A percentile compares a stretch with the other conserved stretches of the same genome.
Evolutionary conservation across 75 land plant species (phyloP).

Genomic region (Azolla pinnata): DNA sequence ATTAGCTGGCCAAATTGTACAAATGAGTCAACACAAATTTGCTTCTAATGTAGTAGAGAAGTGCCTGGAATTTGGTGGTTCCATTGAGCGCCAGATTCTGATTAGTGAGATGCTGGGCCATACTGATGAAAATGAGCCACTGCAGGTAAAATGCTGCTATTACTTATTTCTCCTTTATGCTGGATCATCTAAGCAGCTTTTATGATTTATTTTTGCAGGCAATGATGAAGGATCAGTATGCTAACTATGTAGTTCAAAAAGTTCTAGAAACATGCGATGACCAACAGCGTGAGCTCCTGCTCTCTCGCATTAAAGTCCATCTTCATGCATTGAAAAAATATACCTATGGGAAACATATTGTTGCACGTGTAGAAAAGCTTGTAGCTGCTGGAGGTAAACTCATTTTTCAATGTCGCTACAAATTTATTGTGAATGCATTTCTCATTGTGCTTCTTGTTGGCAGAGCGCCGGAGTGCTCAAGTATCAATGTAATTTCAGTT

Average conservation of each 20-base stretch:
- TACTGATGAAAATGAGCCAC: slow-evolving; percentile 72
- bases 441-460: no score
- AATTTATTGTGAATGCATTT: not conserved
- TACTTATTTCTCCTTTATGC: no score
- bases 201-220: slow-evolving; percentile 35
- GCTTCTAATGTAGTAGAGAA: slow-evolving; percentile 99
- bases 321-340: slow-evolving; percentile 76
- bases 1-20: slow-evolving; percentile 82
- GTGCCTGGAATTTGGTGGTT: slow-evolving; percentile 79
- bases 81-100: slow-evolving; percentile 54
- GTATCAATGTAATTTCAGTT: no score
- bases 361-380: slow-evolving; percentile 75
- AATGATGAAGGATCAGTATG: slow-evolving; percentile 98
- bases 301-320: slow-evolving; percentile 61
- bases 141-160: slow-evolving; percentile 70
- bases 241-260: slow-evolving; percentile 91
- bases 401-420: not conserved
- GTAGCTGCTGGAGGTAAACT: slow-evolving; percentile 60
- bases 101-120: slow-evolving; percentile 77
- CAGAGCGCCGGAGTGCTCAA: slow-evolving; percentile 7
- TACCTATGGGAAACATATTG: slow-evolving; percentile 95
- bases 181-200: no score
- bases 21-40: slow-evolving; percentile 96
- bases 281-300: slow-evolving; percentile 50
- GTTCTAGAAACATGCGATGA: slow-evolving; percentile 70